Conservation (phyloP, 2,329 filamentous ascomycete species). For the Ophiostoma sp. region DNA sequence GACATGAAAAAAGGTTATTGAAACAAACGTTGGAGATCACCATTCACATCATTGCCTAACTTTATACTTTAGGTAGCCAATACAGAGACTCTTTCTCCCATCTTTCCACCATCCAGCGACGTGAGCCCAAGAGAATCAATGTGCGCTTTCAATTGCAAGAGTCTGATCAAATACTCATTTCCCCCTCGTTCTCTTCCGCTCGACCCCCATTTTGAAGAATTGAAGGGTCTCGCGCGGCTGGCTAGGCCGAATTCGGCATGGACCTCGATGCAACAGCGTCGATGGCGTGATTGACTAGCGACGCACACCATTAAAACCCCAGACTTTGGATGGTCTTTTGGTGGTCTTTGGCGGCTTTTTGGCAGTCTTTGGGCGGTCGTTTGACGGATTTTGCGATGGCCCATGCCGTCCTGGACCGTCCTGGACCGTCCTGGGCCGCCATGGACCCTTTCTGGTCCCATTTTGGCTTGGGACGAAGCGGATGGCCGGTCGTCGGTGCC, state of each 20-base stretch:
- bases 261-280: not conserved
- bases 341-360: not conserved
- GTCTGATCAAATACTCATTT: no score
- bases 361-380: not conserved
- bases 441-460: not conserved
- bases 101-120: no score
- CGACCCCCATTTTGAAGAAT: not conserved
- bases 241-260: conserved; percentile 5
- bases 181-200: no score
- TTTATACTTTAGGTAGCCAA: no score
- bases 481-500: conserved; percentile 5
- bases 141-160: not conserved
- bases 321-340: not conserved
- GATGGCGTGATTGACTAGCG: conserved; percentile 25
- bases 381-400: not conserved
- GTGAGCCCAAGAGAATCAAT: not conserved
- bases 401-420: not conserved
- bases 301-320: conserved; percentile 25
- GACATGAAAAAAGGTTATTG: no score
- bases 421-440: conserved; percentile 7
- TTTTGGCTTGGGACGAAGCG: not conserved
- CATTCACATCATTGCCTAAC: no score
- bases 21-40: no score
- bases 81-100: not conserved
- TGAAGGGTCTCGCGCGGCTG: not conserved